Percentiles rank a stretch among this genome's conserved stretches.
Conservation (phyloP, 2,329 filamentous ascomycete species). For the Beauveria asiatica region DNA sequence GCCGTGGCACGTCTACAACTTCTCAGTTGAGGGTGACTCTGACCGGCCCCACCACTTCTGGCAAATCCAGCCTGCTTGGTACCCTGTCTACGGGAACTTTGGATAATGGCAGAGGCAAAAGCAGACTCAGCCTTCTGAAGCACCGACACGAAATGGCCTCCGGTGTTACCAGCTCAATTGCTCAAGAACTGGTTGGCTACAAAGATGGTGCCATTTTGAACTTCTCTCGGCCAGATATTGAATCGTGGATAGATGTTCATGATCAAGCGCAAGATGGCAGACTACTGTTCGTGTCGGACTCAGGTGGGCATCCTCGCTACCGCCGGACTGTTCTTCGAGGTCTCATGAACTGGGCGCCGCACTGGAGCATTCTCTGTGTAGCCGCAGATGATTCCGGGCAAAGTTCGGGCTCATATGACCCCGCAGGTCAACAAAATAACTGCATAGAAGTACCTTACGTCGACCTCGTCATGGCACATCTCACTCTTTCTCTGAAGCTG, state of each 20-base stretch:
- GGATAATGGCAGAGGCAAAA: conserved; percentile 88
- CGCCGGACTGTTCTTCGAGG: conserved; percentile 81
- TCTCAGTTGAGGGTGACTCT: conserved; percentile 81
- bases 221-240: conserved; percentile 77
- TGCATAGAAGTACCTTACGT: conserved; percentile 25
- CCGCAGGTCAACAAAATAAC: background rate
- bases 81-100: conserved; percentile 79
- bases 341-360: conserved; percentile 89
- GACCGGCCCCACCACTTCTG: conserved; percentile 80
- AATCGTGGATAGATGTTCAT: conserved; percentile 93
- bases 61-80: conserved; percentile 85
- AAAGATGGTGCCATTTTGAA: conserved; percentile 57
- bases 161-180: conserved; percentile 87
- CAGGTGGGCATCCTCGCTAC: conserved; percentile 83
- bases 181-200: conserved; percentile 90
- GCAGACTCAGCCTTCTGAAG: conserved; percentile 77
- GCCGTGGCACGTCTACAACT: conserved; percentile 43
- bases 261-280: conserved; percentile 64
- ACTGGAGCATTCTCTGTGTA: conserved; percentile 86
- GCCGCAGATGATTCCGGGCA: conserved; percentile 64
- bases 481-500: conserved; percentile 77
- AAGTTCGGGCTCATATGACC: conserved; percentile 15
- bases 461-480: conserved; percentile 68
- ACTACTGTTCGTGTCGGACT: conserved; percentile 83
- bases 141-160: conserved; percentile 90